phyloP scores from a whole-genome alignment of 805 yeast genomes.

The Ogataea pilisensis region DNA sequence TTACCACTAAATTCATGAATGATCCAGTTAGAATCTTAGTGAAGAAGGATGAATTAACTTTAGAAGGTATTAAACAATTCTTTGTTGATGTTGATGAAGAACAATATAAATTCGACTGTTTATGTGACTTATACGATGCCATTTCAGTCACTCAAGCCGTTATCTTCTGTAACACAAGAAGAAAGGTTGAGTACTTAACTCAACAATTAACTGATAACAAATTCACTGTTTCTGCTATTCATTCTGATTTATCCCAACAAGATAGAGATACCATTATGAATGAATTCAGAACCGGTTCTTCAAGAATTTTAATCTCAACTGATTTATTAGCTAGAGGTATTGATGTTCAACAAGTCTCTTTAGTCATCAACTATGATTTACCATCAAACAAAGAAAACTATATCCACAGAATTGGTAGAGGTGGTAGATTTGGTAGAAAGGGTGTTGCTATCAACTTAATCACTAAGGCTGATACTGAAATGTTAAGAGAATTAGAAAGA shows the following conservation, averaged over 20 bases:
- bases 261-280: conserved; percentile 94
- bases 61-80: conserved; percentile 93
- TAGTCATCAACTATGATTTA: conserved; percentile 92
- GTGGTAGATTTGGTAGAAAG: conserved; percentile 97
- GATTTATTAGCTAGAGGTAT: conserved; percentile 98
- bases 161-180: conserved; percentile 94
- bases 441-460: conserved; percentile 96
- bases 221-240: conserved; percentile 94
- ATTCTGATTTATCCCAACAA: conserved; percentile 93
- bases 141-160: conserved; percentile 96
- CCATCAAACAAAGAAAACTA: conserved; percentile 93
- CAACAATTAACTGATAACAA: conserved; percentile 72
- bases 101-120: conserved; percentile 89
- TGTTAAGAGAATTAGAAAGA: conserved; percentile 69
- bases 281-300: conserved; percentile 90
- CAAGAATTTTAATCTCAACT: conserved; percentile 91
- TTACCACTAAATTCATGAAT: conserved; percentile 87
- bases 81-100: conserved; percentile 88
- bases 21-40: conserved; percentile 93
- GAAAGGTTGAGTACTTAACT: conserved; percentile 89
- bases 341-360: conserved; percentile 95
- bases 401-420: conserved; percentile 96
- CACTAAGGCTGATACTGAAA: conserved; percentile 70
- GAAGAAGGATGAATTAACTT: conserved; percentile 87
- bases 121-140: conserved; percentile 93